Evolutionary conservation across 257 asterid genomes (phyloP), one percentile per base, ranked within the genome.

Genomic region (Cordia subcordata): DNA sequence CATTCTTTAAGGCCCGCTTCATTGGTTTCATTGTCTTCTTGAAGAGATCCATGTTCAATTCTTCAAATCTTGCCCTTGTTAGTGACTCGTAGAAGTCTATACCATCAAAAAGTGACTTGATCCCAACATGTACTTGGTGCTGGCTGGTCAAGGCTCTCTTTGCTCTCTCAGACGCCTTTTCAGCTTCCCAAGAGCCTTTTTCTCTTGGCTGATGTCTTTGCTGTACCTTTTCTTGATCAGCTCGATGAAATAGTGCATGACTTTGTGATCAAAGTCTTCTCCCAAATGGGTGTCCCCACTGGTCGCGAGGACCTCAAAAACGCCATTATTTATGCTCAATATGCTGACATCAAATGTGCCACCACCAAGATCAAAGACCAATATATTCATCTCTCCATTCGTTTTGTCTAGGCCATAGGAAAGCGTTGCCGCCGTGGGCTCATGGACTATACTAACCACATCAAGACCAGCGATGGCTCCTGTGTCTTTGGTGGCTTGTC

Each of bases 1-100:
- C 66, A 57, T 71, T 72, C 49, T 61, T 61, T 53, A 67, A 39
- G 10, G 72, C 77, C 58, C 61, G 54, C 55, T 59, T 62, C 19
- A 71, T 72, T 18, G 76, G 76, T 13, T 55, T 65, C 71, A 71
- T 65, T 23, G 67, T 63, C 54, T 63, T 70, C 49, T 60, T 70
- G 39, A 70, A 70, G 64, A 70, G 57, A 54, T 70, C 76, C 46
- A 58, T 60, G 64, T 65, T 70, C 62, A 70, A 49, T 5, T 70
- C 75, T 46, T 70, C 63, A 4, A 70, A 70, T 46, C 71, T 64
- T 5, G 75, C 76, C 49, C 71, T 53, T 46, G 76, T 64, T 16
- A 70, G 52, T 0, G 76, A 13, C 47, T 64, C 71, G 4, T 67
- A 65, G 56, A 70, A 70, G 33, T 70, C 76, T 46, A 60, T 54